phyloP scores from a whole-genome alignment of 805 yeast genomes.

The Kuraishia hungarica region DNA sequence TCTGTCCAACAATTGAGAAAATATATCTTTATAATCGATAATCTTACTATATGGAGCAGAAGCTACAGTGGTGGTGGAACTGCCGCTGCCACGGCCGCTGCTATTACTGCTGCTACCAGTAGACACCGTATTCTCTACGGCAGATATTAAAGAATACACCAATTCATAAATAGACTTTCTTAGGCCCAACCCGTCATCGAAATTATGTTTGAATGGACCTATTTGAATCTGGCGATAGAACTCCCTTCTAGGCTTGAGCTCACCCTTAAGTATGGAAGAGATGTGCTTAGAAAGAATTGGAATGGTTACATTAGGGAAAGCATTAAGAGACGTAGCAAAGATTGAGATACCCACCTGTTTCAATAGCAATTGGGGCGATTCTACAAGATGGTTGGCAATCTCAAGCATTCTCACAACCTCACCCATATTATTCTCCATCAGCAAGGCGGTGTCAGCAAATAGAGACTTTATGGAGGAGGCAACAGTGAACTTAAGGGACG shows the following conservation, averaged over 20 bases:
- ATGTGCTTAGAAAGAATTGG: conserved; percentile 37
- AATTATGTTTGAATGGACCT: conserved; percentile 81
- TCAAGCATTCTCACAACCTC: conserved; percentile 14
- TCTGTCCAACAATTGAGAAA: conserved; percentile 31
- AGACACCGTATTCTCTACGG: conserved; percentile 17
- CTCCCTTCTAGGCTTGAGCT: conserved; percentile 44
- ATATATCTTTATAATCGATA: conserved; percentile 21
- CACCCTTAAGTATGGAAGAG: conserved; percentile 40
- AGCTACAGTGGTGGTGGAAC: too few species aligned
- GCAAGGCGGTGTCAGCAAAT: conserved; percentile 9
- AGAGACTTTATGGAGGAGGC: conserved; percentile 21
- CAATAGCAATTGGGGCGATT: conserved; percentile 35
- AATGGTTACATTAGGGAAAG: conserved; percentile 37
- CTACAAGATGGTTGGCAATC: conserved; percentile 12
- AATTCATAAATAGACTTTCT: conserved; percentile 68
- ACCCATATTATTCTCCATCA: conserved; percentile 1
- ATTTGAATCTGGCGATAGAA: conserved; percentile 62
- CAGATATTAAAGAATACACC: conserved; percentile 41
- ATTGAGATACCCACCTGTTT: conserved; percentile 55
- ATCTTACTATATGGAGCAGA: conserved; percentile 4
- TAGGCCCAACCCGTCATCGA: conserved; percentile 69
- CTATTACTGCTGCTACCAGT: not conserved
- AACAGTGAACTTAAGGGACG: conserved; percentile 13
- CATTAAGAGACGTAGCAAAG: conserved; percentile 50
- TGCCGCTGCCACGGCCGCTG: not conserved